These are phyloP conservation scores for Russula earlei DNA, from an alignment of 768 basidiomycete species.

Conservation along the genomic window DNA sequence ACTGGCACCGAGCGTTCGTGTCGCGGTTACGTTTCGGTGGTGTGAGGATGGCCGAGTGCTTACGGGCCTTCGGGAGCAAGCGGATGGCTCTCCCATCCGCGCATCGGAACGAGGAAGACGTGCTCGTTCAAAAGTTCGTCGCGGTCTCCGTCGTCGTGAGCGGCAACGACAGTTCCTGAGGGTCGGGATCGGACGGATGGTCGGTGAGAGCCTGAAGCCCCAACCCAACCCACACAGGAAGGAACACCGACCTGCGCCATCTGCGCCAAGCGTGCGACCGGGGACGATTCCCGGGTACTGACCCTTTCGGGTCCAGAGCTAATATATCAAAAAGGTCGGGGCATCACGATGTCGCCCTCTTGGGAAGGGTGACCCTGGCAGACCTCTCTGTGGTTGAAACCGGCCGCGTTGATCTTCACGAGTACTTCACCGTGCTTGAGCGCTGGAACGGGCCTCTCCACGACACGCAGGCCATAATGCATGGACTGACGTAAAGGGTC, in stretches of 20 bases:
- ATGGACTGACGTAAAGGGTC: conserved; percentile 25
- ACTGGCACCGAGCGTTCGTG: conserved; percentile 19
- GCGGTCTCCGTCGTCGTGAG: conserved; percentile 45
- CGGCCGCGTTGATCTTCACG: conserved; percentile 58
- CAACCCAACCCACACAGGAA: too few species aligned
- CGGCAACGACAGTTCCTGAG: conserved; percentile 54
- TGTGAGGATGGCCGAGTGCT: conserved; percentile 8
- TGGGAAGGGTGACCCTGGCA: not conserved
- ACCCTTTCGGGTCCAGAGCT: conserved; percentile 71
- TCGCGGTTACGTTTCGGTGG: not conserved
- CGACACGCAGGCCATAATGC: conserved; percentile 49
- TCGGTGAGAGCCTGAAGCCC: not conserved
- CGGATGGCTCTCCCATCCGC: conserved; percentile 64
- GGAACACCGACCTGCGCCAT: conserved; percentile 53
- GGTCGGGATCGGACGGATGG: too few species aligned
- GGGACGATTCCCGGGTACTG: conserved; percentile 53
- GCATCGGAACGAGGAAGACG: conserved; percentile 67
- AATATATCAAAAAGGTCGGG: not conserved
- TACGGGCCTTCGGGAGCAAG: conserved; percentile 59
- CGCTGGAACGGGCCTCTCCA: conserved; percentile 39
- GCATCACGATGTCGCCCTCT: too few species aligned
- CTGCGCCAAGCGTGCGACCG: conserved; percentile 57
- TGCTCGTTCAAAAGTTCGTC: conserved; percentile 47
- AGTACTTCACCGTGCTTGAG: conserved; percentile 51
- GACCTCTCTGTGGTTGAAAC: conserved; percentile 66